phyloP scores from a whole-genome alignment of 2,329 filamentous ascomycete species.

The Fonsecaea multimorphosa region DNA sequence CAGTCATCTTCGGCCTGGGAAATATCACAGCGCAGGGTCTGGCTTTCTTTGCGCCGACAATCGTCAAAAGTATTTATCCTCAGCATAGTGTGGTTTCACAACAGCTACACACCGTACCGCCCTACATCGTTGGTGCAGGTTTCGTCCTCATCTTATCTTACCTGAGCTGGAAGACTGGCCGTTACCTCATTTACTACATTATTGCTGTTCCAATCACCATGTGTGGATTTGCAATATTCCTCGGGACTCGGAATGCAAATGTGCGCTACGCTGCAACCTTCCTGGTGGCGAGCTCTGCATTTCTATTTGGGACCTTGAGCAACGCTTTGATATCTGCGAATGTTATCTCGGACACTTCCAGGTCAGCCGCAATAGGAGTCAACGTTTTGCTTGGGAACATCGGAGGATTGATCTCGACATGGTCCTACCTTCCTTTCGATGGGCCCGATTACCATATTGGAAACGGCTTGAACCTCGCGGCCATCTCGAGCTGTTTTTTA shows the following conservation, averaged over 20 bases:
- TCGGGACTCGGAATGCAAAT: constrained; percentile 58
- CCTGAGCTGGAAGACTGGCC: constrained; percentile 66
- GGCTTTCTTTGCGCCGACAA: constrained; percentile 73
- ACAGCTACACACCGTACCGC: constrained; percentile 73
- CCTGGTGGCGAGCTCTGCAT: constrained; percentile 68
- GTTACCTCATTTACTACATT: constrained; percentile 66
- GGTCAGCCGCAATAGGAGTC: constrained; percentile 68
- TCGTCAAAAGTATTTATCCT: constrained; percentile 72
- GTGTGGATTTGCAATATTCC: constrained; percentile 73
- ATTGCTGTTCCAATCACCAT: constrained; percentile 67
- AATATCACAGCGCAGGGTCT: constrained; percentile 75
- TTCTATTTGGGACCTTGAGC: constrained; percentile 67
- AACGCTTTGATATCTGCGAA: constrained; percentile 73
- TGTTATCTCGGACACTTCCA: constrained; percentile 72
- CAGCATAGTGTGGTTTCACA: constrained; percentile 63
- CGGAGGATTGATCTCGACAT: constrained; percentile 71
- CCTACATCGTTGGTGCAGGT: constrained; percentile 70
- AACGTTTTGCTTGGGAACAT: constrained; percentile 76
- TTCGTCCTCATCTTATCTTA: constrained; percentile 68
- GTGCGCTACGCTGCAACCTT: constrained; percentile 76
- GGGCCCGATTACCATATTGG: constrained; percentile 71
- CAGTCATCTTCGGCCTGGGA: constrained; percentile 67
- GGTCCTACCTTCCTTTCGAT: constrained; percentile 69
- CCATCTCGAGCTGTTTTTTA: constrained; percentile 62
- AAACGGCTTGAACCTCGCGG: constrained; percentile 72